Base-by-base conservation (phyloP, 116 monocot genomes). In the Zostera marina region DNA sequence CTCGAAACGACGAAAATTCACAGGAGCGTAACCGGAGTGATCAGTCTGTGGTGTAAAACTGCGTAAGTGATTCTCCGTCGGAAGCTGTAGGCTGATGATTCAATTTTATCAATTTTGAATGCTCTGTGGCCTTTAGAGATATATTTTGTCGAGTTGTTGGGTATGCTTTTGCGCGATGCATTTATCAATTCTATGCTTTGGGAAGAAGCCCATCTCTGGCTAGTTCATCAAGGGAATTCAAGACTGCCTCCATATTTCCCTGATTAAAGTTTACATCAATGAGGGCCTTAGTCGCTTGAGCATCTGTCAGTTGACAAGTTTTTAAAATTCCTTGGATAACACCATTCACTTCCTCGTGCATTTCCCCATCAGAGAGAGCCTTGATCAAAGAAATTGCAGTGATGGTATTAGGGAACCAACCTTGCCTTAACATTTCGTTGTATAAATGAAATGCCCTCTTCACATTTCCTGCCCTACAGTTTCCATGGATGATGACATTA, bases 401-500 rank as follows among this genome's bases (percentile, higher is more conserved):
- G 8, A 19, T 60, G 15, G 73, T 49, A 63, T 73, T 62, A 20
- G 57, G 62, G 47, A 66, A 48, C 21, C 22, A 63, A 26, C 68
- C 63, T 42, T 44, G 48, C 22, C 52, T 15, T 19, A 57, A 20
- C 73, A 73, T 73, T 21, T 63, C 57, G 7, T 58, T 63, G 25
- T 67, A 73, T 24, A 73, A 22, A 68, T 3, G 38, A 68, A 63
- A 60, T 26, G 73, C 73, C 16, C 26, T 55, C 39, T 44, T 61
- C 42, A 67, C 62, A 57, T 73, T 67, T 60, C 73, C 67, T 22
- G 41, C 62, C 26, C 67, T 58, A 52, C 73, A 73, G 52, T 62
- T 60, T 16, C 73, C 73, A 67, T 73, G 73, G 21, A 73, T 73
- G 1, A 73, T 67, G n/a, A 67, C 52, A 58, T 67, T 67, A 51